phyloP scores from a whole-genome alignment of 2,329 filamentous ascomycete genomes.

The Diaporthe destruens region DNA sequence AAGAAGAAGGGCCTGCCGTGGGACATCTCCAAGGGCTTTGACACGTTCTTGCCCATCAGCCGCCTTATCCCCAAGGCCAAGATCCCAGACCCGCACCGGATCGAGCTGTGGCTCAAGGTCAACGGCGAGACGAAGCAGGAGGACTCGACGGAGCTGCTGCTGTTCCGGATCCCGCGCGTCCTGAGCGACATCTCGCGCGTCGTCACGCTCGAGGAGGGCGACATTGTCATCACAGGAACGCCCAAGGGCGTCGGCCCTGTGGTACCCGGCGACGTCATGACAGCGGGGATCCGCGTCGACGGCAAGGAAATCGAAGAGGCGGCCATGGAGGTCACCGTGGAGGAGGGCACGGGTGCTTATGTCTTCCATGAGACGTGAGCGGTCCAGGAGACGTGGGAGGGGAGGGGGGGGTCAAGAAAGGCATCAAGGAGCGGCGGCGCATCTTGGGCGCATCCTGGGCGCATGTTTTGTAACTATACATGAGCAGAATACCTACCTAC shows the following conservation, averaged over 20 bases:
- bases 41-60: conserved; percentile 94
- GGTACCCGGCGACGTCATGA: conserved; percentile 87
- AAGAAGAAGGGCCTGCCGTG: conserved; percentile 98
- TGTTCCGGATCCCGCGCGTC: conserved; percentile 89
- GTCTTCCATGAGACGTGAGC: conserved; percentile 77
- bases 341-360: conserved; percentile 83
- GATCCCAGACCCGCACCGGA: conserved; percentile 89
- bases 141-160: conserved; percentile 93
- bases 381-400: not conserved
- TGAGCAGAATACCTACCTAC: conserved; percentile 33
- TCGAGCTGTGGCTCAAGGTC: conserved; percentile 87
- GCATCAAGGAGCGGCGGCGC: not conserved
- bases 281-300: conserved; percentile 81
- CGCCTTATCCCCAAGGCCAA: conserved; percentile 82
- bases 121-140: conserved; percentile 83
- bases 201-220: conserved; percentile 92
- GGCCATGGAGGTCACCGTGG: conserved; percentile 84
- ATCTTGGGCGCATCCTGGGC: conserved; percentile 24
- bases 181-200: conserved; percentile 93
- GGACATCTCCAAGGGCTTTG: conserved; percentile 97
- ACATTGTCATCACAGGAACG: conserved; percentile 95
- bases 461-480: conserved; percentile 18
- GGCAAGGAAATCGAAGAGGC: conserved; percentile 89
- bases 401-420: not conserved
- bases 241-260: conserved; percentile 95